Evolutionary conservation across 73 alveolate species (phyloP), one percentile per base, ranked within the genome.

Genomic region (Uronychia binucleata): DNA sequence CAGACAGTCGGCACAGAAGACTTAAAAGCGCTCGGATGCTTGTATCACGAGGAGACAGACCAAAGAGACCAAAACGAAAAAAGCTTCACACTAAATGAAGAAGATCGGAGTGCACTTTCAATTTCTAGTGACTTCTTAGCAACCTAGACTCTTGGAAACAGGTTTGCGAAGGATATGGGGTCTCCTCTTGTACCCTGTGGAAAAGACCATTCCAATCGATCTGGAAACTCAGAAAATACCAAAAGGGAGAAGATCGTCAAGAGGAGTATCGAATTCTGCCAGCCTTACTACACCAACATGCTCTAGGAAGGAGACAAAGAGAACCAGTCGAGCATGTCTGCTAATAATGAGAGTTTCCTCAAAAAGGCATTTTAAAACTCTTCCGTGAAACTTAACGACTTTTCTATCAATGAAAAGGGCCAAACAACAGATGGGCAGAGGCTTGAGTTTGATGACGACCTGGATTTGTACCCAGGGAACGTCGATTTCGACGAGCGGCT

Each of bases 1-100:
- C 67, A 46, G 67, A 46, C 67, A 46, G n/a, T 46, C 67, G 67
- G 67, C n/a, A 46, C 67, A 11, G 67, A 46, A 46, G 67, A 46
- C 5, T 19, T 46, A 11, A 46, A 46, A 46, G 67, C 5, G 5
- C 5, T 46, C 5, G 67, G 67, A 19, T 11, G 5, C n/a, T 11
- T 46, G 67, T 11, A 11, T 19, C 67, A 11, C 5, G 67, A 46
- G 5, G 67, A 46, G n/a, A 46, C 5, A 5, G 67, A 19, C 5
- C n/a, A 46, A 46, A 19, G 19, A 19, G n/a, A 46, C 5, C n/a
- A 46, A 46, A 46, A 46, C 67, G 67, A 46, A 46, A 19, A 19
- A 46, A 46, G 67, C 67, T 46, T 46, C 67, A 46, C 67, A 11
- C 5, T 46, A 46, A 46, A 46, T 46, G 67, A 11, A 11, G 67